Base-by-base conservation (phyloP, 2,329 filamentous ascomycete genomes). In the Pseudopithomyces maydicus region DNA sequence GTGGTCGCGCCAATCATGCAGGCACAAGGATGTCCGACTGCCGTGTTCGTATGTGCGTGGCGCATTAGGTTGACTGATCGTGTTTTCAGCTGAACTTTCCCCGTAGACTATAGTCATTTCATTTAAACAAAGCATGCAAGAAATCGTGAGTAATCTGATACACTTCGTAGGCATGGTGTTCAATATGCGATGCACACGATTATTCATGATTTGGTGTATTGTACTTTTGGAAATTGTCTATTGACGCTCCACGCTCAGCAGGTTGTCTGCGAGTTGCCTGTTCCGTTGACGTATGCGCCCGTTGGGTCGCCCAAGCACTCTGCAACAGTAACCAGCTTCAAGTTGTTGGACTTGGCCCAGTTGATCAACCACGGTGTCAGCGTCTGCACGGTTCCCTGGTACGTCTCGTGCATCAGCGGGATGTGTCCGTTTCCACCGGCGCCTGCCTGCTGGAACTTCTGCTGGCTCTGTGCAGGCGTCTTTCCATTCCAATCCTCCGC, bases 331-430 rank as follows among this genome's bases (percentile, higher is more conserved):
- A 75, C 72, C 22, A 75, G 20, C 65, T 73, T 73, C 50, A 75
- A 35, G 44, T 70, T 70, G 22, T 75, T 75, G 43, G 62, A 65
- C 63, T 73, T 75, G 0, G 72, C 72, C 72, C 72, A 74, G 44
- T 69, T 74, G 48, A 75, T 74, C 59, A 75, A 55, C 72, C 72
- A 75, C 2, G 72, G 72, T 12, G 70, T 72, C 10, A 75, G 60
- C 20, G 69, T 72, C 52, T 73, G 59, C 1, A 75, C 72, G 17
- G 72, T 75, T 15, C 59, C 57, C 17, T 67, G 61, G 56, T 74
- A 74, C 14, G 71, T 74, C 64, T 75, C 72, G 44, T 75, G 72
- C 70, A 73, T 72, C 19, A 72, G 58, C 22, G 70, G 66, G 52
- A 75, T 75, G 38, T 75, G 72, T 0, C 72, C 72, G 43, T 75